A percentile compares a stretch with the other conserved stretches of the same genome.
Evolutionary conservation across 768 basidiomycete genomes (phyloP).

Genomic region (Galerina sulciceps): DNA sequence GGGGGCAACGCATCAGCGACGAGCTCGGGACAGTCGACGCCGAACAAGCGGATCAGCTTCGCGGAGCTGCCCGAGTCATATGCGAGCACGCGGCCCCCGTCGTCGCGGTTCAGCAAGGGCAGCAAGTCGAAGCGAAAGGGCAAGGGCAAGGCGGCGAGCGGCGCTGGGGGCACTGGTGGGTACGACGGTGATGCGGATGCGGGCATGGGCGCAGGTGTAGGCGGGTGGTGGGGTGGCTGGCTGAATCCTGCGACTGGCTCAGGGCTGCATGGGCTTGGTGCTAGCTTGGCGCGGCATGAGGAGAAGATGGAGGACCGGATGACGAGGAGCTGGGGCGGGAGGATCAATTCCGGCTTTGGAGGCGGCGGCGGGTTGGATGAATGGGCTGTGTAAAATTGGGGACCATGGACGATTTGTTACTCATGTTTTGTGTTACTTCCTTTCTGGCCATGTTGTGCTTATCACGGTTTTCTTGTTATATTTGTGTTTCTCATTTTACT

Average conservation of each 20-base stretch:
- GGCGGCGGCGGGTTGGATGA: constrained; percentile 50
- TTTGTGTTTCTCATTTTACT: background rate
- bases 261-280: constrained; percentile 18
- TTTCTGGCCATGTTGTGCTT: too few relatives aligned
- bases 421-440: too few relatives aligned
- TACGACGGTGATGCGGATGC: constrained; percentile 16
- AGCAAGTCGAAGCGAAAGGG: constrained; percentile 30
- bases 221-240: constrained; percentile 33
- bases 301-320: constrained; percentile 58
- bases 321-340: constrained; percentile 50
- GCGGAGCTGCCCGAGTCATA: constrained; percentile 76
- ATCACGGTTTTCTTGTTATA: background rate
- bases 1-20: constrained; percentile 33
- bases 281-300: constrained; percentile 35
- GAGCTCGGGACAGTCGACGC: constrained; percentile 57
- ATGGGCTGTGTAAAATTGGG: constrained; percentile 52
- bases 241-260: constrained; percentile 16
- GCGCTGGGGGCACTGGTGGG: background rate
- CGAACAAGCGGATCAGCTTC: constrained; percentile 76
- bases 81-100: constrained; percentile 36
- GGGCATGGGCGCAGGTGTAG: constrained; percentile 13
- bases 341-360: constrained; percentile 37
- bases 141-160: constrained; percentile 9
- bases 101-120: constrained; percentile 38
- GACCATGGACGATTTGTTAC: too few relatives aligned